phyloP scores from a whole-genome alignment of 257 asterid species.

The Scutellaria minor region DNA sequence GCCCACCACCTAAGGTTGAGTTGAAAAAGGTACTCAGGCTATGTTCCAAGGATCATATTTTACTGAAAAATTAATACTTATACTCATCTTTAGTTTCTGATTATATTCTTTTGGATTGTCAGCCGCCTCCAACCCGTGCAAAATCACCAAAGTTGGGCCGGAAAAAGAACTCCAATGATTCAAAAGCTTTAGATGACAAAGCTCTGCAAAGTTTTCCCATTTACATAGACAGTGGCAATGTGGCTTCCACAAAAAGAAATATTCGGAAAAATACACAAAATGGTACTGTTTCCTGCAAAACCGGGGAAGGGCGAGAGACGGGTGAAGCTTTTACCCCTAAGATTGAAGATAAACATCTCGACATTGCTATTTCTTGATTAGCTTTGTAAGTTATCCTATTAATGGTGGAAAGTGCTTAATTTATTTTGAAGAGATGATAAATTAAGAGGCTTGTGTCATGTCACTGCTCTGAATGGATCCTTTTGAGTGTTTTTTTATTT shows the following conservation, averaged over 20 bases:
- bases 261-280: constrained; percentile 33
- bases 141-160: constrained; percentile 82
- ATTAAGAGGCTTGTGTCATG: constrained; percentile 24
- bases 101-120: constrained; percentile 34
- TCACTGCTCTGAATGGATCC: constrained; percentile 37
- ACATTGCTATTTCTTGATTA: constrained; percentile 42
- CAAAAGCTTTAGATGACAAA: constrained; percentile 44
- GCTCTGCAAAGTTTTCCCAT: constrained; percentile 46
- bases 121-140: constrained; percentile 83
- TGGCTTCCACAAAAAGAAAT: constrained; percentile 43
- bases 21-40: constrained; percentile 64
- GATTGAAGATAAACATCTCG: constrained; percentile 40
- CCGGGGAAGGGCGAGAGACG: constrained; percentile 31
- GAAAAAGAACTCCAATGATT: constrained; percentile 52
- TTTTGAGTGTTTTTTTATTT: constrained; percentile 39
- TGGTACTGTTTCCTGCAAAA: constrained; percentile 35
- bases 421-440: constrained; percentile 36
- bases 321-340: constrained; percentile 33
- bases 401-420: constrained; percentile 28
- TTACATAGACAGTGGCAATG: constrained; percentile 41
- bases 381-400: constrained; percentile 42
- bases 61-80: constrained; percentile 9
- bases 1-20: constrained; percentile 77
- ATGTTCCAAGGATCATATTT: background rate
- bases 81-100: constrained; percentile 17